Evolutionary conservation across 2,329 filamentous ascomycete species (phyloP).

Genomic region (Fusarium duplospermum): DNA sequence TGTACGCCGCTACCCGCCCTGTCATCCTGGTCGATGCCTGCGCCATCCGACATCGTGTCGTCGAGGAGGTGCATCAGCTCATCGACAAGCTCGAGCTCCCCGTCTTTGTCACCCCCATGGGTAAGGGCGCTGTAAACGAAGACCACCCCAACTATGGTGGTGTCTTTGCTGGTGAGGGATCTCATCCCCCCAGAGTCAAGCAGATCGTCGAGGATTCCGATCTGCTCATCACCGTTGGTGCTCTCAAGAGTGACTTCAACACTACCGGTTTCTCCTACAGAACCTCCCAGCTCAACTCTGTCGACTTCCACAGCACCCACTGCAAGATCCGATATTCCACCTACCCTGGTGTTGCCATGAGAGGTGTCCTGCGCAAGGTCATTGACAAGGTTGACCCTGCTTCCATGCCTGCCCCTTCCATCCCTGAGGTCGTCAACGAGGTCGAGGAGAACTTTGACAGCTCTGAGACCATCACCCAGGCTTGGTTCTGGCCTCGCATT

Average conservation of each 20-base stretch:
- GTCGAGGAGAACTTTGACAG: conserved; percentile 54
- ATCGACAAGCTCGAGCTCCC: conserved; percentile 80
- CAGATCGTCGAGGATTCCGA: conserved; percentile 76
- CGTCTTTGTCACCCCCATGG: conserved; percentile 91
- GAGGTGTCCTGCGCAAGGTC: conserved; percentile 79
- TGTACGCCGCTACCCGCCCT: conserved; percentile 79
- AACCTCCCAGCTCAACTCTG: conserved; percentile 79
- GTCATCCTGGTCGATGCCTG: conserved; percentile 87
- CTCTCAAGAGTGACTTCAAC: conserved; percentile 81
- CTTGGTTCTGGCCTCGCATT: conserved; percentile 82
- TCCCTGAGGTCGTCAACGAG: conserved; percentile 66
- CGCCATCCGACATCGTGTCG: conserved; percentile 79
- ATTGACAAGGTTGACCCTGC: conserved; percentile 68
- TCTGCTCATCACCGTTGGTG: conserved; percentile 76
- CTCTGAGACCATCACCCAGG: conserved; percentile 69
- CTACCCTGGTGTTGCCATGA: conserved; percentile 83
- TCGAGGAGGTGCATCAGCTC: conserved; percentile 78
- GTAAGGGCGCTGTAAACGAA: conserved; percentile 86
- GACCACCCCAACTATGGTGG: conserved; percentile 80
- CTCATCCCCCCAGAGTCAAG: conserved; percentile 70
- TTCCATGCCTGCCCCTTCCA: conserved; percentile 66
- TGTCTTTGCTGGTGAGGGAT: conserved; percentile 85
- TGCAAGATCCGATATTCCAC: conserved; percentile 81
- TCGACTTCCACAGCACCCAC: conserved; percentile 82
- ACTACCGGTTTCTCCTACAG: conserved; percentile 85